Base-by-base conservation (phyloP, 768 basidiomycete genomes). In the Postia placenta region DNA sequence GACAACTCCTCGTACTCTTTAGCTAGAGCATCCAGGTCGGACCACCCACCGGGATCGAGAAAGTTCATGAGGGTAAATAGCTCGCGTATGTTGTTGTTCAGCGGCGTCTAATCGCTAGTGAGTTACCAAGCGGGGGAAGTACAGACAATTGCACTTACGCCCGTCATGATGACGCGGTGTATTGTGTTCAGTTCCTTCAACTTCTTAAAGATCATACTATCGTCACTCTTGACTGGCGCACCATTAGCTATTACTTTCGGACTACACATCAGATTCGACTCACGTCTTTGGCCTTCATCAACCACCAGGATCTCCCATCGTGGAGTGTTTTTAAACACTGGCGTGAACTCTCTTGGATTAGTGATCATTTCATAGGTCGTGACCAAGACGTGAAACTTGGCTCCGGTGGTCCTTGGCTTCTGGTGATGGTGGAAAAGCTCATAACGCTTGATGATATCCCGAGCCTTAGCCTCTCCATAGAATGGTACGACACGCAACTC, bases 41-140 rank as follows among this genome's bases (percentile, higher is more conserved):
- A 63, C 90, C 90, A 91, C 53, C 86, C 72, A 11, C 67, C 56
- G 4, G 87, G 80, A 62, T 93, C 90, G 15, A 98, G 77, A 71
- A 98, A 98, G 64, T 92, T 90, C 83, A 99, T 92, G 37, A 99
- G 74, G 64, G 94, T 98, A 74, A 98, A 95, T 22, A 99, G 68
- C 67, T 99, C 96, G 41, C 91, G 78, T 20, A 99, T 86, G 61
- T 97, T 98, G 71, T 98, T 98, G 67, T 98, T 98, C 50, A 98
- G 66, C 0, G 95, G 95, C 0, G 96, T 98, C 78, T 92, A 50
- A 17, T 30, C 22, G 14, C 6, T 35, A n/a, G n/a, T 35, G n/a
- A 7, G 33, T 33, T 36, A 33, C 27, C 19, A 46, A 57, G 20
- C 57, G 46, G 2, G 36, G 42, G 15, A 12, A 23, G 11, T 12